Percentiles rank a stretch among this genome's conserved stretches.
Conservation (phyloP, 169 alveolate species). For the Cryptosporidium meleagridis region DNA sequence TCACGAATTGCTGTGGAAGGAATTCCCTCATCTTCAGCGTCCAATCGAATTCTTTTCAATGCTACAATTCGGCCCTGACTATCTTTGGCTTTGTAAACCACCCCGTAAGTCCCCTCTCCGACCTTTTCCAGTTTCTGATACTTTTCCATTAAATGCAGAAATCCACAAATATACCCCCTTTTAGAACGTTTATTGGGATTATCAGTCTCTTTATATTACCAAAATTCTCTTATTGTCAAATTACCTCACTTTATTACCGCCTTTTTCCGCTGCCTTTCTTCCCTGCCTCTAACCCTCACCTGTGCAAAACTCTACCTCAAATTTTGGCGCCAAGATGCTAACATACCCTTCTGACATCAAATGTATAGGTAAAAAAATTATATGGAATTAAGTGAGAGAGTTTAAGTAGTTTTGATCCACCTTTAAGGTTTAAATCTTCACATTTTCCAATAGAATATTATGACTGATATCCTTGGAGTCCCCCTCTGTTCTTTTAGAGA, state of each 20-base stretch:
- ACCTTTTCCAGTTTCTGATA: constrained; percentile 96
- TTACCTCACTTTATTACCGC: not conserved
- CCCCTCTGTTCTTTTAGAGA: constrained; percentile 68
- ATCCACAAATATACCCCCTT: not conserved
- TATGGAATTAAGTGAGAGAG: not conserved
- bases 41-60: constrained; percentile 96
- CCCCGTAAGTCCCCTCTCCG: constrained; percentile 99
- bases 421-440: not conserved
- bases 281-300: constrained; percentile 22
- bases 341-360: not conserved
- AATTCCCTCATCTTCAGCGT: constrained; percentile 98
- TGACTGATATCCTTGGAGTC: constrained; percentile 61
- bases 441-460: not conserved
- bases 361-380: not conserved
- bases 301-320: constrained; percentile 2
- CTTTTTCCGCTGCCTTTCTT: not conserved
- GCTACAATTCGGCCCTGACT: constrained; percentile 93
- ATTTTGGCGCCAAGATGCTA: constrained; percentile 2
- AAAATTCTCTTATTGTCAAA: constrained; percentile 2
- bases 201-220: not conserved
- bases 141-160: constrained; percentile 81
- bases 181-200: not conserved
- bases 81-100: constrained; percentile 93
- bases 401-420: not conserved
- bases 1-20: constrained; percentile 97